These are phyloP conservation scores for Suillus subaureus DNA, from an alignment of 768 basidiomycete species.

Conservation along the genomic window DNA sequence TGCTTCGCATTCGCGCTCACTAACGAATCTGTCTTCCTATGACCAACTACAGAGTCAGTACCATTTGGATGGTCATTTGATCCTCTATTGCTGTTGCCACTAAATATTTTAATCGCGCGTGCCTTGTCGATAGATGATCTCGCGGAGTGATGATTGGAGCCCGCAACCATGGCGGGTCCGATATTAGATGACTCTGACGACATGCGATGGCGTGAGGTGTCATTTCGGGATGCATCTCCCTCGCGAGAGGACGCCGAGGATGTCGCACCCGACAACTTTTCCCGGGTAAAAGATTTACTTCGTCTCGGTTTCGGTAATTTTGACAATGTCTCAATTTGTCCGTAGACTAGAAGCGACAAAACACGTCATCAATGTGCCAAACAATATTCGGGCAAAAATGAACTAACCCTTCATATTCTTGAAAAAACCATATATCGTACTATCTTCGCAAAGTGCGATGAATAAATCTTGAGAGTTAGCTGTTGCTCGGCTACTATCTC, in stretches of 20 bases:
- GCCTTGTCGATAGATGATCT: conserved; percentile 69
- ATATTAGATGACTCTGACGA: conserved; percentile 43
- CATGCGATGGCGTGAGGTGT: conserved; percentile 30
- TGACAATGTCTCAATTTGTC: conserved; percentile 73
- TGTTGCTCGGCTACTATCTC: conserved; percentile 77
- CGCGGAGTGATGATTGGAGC: conserved; percentile 31
- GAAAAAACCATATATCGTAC: conserved; percentile 82
- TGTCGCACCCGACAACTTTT: conserved; percentile 48
- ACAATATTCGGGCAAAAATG: neutral
- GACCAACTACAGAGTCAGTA: conserved; percentile 49
- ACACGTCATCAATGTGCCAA: conserved; percentile 22
- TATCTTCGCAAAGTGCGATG: conserved; percentile 88
- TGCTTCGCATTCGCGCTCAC: conserved; percentile 53
- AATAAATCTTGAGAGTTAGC: conserved; percentile 85
- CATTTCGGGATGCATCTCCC: conserved; percentile 25
- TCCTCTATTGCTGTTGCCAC: conserved; percentile 36
- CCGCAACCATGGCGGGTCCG: conserved; percentile 11
- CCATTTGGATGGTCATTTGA: conserved; percentile 41
- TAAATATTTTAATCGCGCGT: conserved; percentile 61
- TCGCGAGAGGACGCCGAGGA: conserved; percentile 37
- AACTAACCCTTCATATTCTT: conserved; percentile 81
- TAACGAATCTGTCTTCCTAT: conserved; percentile 57
- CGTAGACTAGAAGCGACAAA: conserved; percentile 57
- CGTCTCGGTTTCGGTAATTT: conserved; percentile 58
- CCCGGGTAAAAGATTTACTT: conserved; percentile 71